Percentiles rank a stretch among this genome's conserved stretches.
Evolutionary conservation across 176 grass and related monocot species (phyloP).

Genomic region (Eragrostis nindensis): DNA sequence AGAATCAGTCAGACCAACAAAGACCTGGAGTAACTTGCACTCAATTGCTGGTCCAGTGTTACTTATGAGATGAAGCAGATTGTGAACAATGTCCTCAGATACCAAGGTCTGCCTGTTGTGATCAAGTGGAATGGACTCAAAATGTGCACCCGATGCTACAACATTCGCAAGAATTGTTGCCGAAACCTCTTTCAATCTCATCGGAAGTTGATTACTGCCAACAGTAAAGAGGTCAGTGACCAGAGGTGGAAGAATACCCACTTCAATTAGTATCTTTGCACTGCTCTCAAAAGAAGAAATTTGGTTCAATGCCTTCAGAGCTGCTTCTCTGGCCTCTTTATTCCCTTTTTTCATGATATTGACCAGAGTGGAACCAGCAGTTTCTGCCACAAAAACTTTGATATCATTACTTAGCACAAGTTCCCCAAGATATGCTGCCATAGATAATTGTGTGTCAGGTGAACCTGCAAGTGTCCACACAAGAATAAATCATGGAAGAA

Average conservation of each 20-base stretch:
- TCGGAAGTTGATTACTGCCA: conserved; percentile 85
- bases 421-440: conserved; percentile 88
- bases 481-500: conserved; percentile 13
- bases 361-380: conserved; percentile 74
- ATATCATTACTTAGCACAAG: conserved; percentile 96
- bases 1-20: conserved; percentile 89
- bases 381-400: conserved; percentile 85
- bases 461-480: conserved; percentile 57
- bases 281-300: conserved; percentile 92
- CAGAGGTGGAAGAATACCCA: conserved; percentile 86
- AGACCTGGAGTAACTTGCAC: conserved; percentile 96
- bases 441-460: conserved; percentile 70
- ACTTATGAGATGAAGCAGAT: conserved; percentile 97
- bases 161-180: conserved; percentile 91
- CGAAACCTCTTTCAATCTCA: conserved; percentile 88
- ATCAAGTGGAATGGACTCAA: conserved; percentile 80
- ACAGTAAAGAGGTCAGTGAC: conserved; percentile 91
- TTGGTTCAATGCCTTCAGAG: conserved; percentile 90
- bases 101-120: conserved; percentile 71
- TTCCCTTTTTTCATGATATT: conserved; percentile 87
- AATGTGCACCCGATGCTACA: conserved; percentile 79
- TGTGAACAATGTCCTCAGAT: conserved; percentile 96
- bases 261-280: conserved; percentile 90
- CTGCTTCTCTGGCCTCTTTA: conserved; percentile 75
- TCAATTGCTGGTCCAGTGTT: conserved; percentile 98